Percentiles rank a stretch among this genome's conserved stretches.
These are phyloP conservation scores for Phytophthora syringae DNA, from an alignment of 352 stramenopile genomes.

Conservation along the genomic window DNA sequence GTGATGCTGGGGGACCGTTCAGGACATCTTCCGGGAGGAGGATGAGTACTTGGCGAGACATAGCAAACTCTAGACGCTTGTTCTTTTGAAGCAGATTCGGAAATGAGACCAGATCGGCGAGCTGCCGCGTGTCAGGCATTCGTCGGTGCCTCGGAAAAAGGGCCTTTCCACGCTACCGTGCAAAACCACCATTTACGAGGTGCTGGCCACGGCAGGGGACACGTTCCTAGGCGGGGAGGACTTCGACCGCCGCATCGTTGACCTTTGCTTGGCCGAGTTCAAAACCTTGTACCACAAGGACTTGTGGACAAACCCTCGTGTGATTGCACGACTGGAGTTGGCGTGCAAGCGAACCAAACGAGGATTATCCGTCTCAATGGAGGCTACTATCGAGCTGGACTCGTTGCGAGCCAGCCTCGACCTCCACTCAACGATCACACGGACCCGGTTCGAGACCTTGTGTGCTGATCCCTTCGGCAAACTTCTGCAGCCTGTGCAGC, in stretches of 20 bases:
- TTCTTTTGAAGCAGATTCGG: neutral
- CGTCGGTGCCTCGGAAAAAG: too few species aligned
- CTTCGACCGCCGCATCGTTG: slow-evolving; percentile 95
- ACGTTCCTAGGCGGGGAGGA: slow-evolving; percentile 94
- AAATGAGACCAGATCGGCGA: too few species aligned
- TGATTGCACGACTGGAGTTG: slow-evolving; percentile 91
- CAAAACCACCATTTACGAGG: too few species aligned
- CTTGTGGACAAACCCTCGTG: slow-evolving; percentile 87
- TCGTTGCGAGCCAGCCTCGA: slow-evolving; percentile 93
- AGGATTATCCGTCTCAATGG: slow-evolving; percentile 91
- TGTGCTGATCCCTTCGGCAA: slow-evolving; percentile 93
- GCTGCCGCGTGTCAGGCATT: too few species aligned
- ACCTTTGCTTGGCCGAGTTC: slow-evolving; percentile 94
- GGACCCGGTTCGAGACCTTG: slow-evolving; percentile 92
- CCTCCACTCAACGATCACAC: slow-evolving; percentile 94
- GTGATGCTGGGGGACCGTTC: too few species aligned
- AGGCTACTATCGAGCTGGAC: slow-evolving; percentile 96
- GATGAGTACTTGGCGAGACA: too few species aligned
- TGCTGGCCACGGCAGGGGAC: slow-evolving; percentile 95
- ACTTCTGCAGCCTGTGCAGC: slow-evolving; percentile 89
- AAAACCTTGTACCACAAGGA: slow-evolving; percentile 92
- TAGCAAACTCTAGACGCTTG: too few species aligned
- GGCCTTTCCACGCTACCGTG: too few species aligned
- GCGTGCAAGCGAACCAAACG: slow-evolving; percentile 95
- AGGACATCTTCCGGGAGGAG: too few species aligned